These are phyloP conservation scores for Phytopythium cucurbitacearum DNA, from an alignment of 352 stramenopile species.

Conservation along the genomic window DNA sequence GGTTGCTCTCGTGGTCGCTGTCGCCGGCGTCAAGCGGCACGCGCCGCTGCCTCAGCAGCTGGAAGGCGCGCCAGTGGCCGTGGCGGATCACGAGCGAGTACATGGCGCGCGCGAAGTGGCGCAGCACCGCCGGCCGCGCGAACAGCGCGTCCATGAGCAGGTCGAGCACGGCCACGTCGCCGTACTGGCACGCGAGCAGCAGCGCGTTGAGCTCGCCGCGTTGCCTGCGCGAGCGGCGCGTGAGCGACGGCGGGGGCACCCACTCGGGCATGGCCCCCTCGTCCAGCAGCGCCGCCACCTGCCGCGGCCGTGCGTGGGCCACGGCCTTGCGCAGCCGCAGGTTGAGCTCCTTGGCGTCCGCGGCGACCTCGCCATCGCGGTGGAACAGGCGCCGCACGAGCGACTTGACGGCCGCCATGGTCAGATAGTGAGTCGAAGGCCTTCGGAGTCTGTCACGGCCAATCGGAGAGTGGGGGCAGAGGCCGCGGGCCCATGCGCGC, in stretches of 20 bases:
- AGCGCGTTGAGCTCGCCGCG: constrained; percentile 47
- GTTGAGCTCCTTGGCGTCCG: constrained; percentile 15
- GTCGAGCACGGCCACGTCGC: constrained; percentile 42
- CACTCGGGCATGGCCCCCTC: constrained; percentile 54
- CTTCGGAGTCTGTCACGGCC: background rate
- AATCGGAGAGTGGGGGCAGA: constrained; percentile 8
- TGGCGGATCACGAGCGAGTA: constrained; percentile 63
- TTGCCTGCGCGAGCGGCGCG: constrained; percentile 8
- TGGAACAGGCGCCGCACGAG: constrained; percentile 49
- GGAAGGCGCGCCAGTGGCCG: constrained; percentile 61
- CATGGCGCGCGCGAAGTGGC: constrained; percentile 53
- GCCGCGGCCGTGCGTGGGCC: constrained; percentile 25
- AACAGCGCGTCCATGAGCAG: constrained; percentile 65
- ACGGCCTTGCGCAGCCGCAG: constrained; percentile 61
- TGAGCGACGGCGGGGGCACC: constrained; percentile 22
- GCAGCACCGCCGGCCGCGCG: constrained; percentile 31
- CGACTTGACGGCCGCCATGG: constrained; percentile 36
- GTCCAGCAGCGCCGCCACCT: constrained; percentile 53
- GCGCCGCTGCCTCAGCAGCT: constrained; percentile 38
- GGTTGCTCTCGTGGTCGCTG: background rate
- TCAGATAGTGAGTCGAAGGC: background rate
- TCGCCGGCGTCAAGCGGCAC: constrained; percentile 11
- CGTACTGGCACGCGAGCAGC: constrained; percentile 51
- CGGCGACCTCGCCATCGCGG: constrained; percentile 15
- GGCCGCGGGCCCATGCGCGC: background rate